Evolutionary conservation across 139 green algal genomes (phyloP).

Genomic region (Pleodorina starrii): DNA sequence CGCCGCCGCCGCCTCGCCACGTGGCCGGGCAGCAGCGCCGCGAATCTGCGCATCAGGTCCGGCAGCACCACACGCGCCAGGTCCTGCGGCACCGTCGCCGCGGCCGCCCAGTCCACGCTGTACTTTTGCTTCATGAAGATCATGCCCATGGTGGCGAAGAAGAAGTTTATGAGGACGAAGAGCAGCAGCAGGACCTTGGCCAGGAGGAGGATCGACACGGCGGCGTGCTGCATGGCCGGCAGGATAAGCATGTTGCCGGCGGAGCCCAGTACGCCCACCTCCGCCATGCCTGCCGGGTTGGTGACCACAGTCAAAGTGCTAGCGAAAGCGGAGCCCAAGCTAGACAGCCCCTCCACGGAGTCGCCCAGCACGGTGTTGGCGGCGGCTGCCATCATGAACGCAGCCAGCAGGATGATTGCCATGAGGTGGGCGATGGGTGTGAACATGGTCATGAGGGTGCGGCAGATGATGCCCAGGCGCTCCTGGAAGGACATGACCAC

Average conservation of each 20-base stretch:
- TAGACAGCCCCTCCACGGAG: neutral
- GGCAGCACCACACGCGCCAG: constrained; percentile 30
- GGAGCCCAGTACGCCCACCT: neutral
- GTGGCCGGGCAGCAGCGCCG: constrained; percentile 3
- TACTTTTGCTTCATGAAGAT: constrained; percentile 51
- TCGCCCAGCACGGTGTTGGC: constrained; percentile 5
- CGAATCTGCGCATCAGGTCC: neutral
- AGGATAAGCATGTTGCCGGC: neutral
- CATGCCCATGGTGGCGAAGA: constrained; percentile 45
- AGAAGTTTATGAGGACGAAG: constrained; percentile 58
- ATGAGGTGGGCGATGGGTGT: constrained; percentile 51
- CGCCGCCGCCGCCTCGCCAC: neutral
- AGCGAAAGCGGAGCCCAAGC: constrained; percentile 10
- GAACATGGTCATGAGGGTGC: constrained; percentile 30
- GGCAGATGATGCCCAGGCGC: constrained; percentile 63
- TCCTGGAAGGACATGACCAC: constrained; percentile 57
- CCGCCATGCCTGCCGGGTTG: constrained; percentile 16
- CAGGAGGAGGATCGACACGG: neutral
- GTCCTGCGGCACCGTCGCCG: constrained; percentile 28
- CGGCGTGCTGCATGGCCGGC: neutral
- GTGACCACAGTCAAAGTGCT: constrained; percentile 32
- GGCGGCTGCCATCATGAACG: constrained; percentile 47
- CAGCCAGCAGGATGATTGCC: constrained; percentile 26
- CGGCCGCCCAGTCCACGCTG: neutral
- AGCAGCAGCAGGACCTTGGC: constrained; percentile 47